Base-by-base conservation (phyloP, 192 early-diverging fungal genomes). In the Martensiomyces pterosporus region DNA sequence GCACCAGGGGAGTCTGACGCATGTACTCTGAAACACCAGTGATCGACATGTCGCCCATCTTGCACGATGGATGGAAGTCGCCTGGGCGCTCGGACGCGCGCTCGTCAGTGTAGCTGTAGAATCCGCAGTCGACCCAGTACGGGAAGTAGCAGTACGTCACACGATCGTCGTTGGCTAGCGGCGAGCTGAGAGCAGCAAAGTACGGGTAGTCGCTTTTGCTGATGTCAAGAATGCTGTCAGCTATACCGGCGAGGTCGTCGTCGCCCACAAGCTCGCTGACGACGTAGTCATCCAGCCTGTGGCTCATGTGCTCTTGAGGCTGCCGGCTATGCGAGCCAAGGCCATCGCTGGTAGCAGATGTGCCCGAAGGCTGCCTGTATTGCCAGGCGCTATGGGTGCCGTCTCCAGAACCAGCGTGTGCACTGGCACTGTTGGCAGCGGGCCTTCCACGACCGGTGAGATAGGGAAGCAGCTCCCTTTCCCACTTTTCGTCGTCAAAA, bases 91-190 rank as follows among this genome's bases (percentile, higher is more conserved):
- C 39, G 3, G 46, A 6, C 3, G 19, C 41, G 4, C 53, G 52
- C 26, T 63, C 55, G 10, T 71, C 67, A 2, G 52, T 39, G 49
- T 67, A 62, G 53, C 63, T 72, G 73, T 90, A 95, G 55, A 93
- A 98, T 48, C 87, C 91, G 49, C 85, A 84, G 55, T 95, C 92
- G 15, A 96, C 78, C 94, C 94, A 98, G 56, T 88, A 81, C 0
- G 94, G 92, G 40, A 92, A 83, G 51, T 80, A 73, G 32, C 25
- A 57, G 63, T 73, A 62, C 2, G 23, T 16, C 6, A 58, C 43
- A 69, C 64, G 88, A 19, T 45, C 18, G 19, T 67, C 64, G 3
- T 24, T 16, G 23, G 15, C 37, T 9, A 34, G 13, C 12, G 12
- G 7, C 6, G 12, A 9, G 8, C 34, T 17, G 5, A n/a, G 10